Conservation (phyloP, 345 rosid genomes). For the Lepidium sativum region DNA sequence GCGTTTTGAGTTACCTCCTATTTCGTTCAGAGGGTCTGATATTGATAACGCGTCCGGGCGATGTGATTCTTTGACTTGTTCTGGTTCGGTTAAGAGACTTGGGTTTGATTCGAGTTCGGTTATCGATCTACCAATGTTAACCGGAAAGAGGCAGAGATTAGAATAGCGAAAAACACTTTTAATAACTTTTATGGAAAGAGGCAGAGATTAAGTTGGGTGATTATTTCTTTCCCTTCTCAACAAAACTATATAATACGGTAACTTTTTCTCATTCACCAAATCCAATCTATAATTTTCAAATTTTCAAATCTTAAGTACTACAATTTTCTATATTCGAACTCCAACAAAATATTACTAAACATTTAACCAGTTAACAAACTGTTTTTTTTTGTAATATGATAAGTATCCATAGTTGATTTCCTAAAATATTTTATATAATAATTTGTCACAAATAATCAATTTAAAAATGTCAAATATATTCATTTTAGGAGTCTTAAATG, state of each 20-base stretch:
- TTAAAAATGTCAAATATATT: too few species aligned
- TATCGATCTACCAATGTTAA: constrained; percentile 22
- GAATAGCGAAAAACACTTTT: constrained; percentile 19
- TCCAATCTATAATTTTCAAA: too few species aligned
- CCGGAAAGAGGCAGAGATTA: constrained; percentile 51
- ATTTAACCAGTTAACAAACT: too few species aligned
- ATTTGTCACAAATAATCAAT: too few species aligned
- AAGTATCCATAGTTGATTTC: too few species aligned
- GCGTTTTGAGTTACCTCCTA: constrained; percentile 23
- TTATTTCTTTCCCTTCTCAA: neutral
- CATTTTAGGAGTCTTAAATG: too few species aligned
- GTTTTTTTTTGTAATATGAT: too few species aligned
- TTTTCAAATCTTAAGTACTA: too few species aligned
- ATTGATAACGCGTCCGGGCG: neutral
- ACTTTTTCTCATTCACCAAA: too few species aligned
- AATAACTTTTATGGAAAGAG: neutral
- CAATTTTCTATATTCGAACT: too few species aligned
- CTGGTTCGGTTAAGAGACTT: constrained; percentile 41
- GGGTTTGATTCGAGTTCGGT: constrained; percentile 16
- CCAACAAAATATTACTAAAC: too few species aligned
- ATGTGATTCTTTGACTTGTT: constrained; percentile 34
- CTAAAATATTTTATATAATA: too few species aligned
- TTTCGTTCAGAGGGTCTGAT: constrained; percentile 28
- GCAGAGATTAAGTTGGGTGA: neutral
- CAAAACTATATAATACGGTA: neutral